These are phyloP conservation scores for Halteria grandinella DNA, from an alignment of 73 alveolate species.

Conservation along the genomic window DNA sequence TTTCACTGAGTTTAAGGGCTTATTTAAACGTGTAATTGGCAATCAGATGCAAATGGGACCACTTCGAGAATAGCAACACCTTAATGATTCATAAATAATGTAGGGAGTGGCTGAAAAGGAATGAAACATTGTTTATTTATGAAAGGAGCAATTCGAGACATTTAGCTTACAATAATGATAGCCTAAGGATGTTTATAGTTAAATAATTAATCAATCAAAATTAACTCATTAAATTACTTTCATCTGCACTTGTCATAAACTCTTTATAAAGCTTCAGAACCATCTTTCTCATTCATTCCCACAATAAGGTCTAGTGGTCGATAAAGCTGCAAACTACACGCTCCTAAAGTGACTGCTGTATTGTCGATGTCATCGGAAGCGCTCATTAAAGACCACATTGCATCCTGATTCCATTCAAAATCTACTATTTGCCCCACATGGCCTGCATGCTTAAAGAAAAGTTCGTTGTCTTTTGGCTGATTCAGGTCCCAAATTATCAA, in stretches of 20 bases:
- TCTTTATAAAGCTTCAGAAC: conserved; percentile 28
- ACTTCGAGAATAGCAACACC: not conserved
- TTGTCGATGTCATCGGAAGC: conserved; percentile 65
- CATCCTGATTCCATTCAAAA: conserved; percentile 63
- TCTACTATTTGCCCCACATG: conserved; percentile 66
- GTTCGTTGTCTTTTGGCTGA: conserved; percentile 12
- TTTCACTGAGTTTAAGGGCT: not conserved
- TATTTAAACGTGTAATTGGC: not conserved
- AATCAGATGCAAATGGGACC: not conserved
- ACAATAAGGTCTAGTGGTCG: conserved; percentile 57
- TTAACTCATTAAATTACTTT: not conserved
- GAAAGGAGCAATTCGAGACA: not conserved
- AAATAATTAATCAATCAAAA: not conserved
- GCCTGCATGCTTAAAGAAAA: conserved; percentile 65
- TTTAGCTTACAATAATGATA: not conserved
- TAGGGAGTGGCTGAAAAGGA: not conserved
- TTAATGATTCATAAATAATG: too few relatives aligned
- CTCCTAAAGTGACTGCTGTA: too few relatives aligned
- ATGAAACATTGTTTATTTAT: not conserved
- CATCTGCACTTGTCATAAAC: not conserved
- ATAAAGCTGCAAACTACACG: conserved; percentile 46
- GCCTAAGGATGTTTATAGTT: not conserved
- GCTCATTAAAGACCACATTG: conserved; percentile 55
- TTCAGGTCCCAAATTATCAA: conserved; percentile 43
- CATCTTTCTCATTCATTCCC: conserved; percentile 4